Evolutionary conservation across 1,139 yeast species (phyloP).

Genomic region (Yamadazyma mexicana): DNA sequence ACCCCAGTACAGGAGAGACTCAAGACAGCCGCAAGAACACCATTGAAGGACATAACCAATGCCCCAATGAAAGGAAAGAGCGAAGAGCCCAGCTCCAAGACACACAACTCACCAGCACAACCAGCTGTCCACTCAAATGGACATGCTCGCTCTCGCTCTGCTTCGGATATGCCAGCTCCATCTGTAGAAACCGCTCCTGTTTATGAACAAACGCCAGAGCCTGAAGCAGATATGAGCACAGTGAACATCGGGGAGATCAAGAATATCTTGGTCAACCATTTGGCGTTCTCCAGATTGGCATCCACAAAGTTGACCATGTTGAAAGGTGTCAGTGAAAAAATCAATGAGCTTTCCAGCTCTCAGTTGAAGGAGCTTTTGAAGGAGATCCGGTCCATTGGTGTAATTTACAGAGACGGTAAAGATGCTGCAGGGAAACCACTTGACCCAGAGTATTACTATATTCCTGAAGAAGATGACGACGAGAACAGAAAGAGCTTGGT

Average conservation of each 20-base stretch:
- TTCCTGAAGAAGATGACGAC: slow-evolving; percentile 79
- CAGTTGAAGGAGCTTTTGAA: slow-evolving; percentile 55
- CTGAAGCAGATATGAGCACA: slow-evolving; percentile 20
- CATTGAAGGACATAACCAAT: slow-evolving; percentile 13
- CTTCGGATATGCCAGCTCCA: neutral
- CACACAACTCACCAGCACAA: too few species aligned
- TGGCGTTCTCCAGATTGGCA: slow-evolving; percentile 85
- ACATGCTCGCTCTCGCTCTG: slow-evolving; percentile 1
- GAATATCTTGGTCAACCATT: slow-evolving; percentile 73
- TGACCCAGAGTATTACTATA: slow-evolving; percentile 91
- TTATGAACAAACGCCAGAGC: slow-evolving; percentile 6
- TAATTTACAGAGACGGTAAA: slow-evolving; percentile 83
- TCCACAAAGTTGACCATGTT: slow-evolving; percentile 80
- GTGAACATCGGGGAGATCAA: slow-evolving; percentile 52
- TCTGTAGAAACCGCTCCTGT: slow-evolving; percentile 4
- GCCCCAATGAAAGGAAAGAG: neutral
- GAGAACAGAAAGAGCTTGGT: slow-evolving; percentile 67
- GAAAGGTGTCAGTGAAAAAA: slow-evolving; percentile 55
- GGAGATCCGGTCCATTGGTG: slow-evolving; percentile 65
- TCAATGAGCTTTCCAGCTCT: slow-evolving; percentile 40
- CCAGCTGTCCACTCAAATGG: neutral
- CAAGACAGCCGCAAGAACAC: slow-evolving; percentile 1
- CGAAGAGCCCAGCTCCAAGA: slow-evolving; percentile 6
- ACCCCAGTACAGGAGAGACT: neutral
- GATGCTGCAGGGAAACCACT: slow-evolving; percentile 95